These are phyloP conservation scores for Papiliotrema fonsecae DNA, from an alignment of 1,284 basidiomycete species.

Conservation along the genomic window DNA sequence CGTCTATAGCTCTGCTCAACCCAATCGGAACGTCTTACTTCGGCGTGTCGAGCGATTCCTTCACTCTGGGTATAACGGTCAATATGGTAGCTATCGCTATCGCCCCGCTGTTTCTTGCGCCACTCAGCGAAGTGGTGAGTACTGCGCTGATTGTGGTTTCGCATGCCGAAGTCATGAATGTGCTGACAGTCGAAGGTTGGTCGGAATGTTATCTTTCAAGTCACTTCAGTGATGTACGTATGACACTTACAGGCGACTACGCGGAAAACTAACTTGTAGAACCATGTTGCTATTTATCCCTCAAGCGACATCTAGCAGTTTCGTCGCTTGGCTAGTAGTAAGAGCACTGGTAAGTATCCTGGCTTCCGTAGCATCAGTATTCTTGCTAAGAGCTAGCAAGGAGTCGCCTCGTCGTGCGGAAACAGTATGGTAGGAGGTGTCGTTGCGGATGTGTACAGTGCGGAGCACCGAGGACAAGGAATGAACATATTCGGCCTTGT, in stretches of 20 bases:
- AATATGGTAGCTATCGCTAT: constrained; percentile 28
- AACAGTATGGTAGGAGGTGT: constrained; percentile 44
- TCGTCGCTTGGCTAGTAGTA: constrained; percentile 37
- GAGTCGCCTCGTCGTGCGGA: constrained; percentile 30
- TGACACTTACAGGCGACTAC: not conserved
- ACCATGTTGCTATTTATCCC: constrained; percentile 43
- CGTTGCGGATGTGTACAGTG: constrained; percentile 44
- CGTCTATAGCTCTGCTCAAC: constrained; percentile 24
- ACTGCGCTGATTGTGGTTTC: not conserved
- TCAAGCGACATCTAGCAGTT: constrained; percentile 33
- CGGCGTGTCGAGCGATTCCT: constrained; percentile 20
- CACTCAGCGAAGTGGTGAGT: constrained; percentile 38
- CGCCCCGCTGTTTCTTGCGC: constrained; percentile 41
- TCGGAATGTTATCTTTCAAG: constrained; percentile 37
- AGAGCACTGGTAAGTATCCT: constrained; percentile 34
- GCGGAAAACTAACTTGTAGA: not conserved
- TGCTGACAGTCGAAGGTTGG: constrained; percentile 22
- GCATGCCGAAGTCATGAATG: not conserved
- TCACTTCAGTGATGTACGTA: constrained; percentile 35
- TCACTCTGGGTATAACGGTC: constrained; percentile 23
- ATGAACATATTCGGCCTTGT: constrained; percentile 48
- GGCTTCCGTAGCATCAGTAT: not conserved
- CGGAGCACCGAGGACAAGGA: constrained; percentile 39
- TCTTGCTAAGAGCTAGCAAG: constrained; percentile 23
- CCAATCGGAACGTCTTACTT: constrained; percentile 30